A percentile compares a stretch with the other conserved stretches of the same genome.
phyloP scores from a whole-genome alignment of 139 green algal genomes.

The Coccomyxa sp. region DNA sequence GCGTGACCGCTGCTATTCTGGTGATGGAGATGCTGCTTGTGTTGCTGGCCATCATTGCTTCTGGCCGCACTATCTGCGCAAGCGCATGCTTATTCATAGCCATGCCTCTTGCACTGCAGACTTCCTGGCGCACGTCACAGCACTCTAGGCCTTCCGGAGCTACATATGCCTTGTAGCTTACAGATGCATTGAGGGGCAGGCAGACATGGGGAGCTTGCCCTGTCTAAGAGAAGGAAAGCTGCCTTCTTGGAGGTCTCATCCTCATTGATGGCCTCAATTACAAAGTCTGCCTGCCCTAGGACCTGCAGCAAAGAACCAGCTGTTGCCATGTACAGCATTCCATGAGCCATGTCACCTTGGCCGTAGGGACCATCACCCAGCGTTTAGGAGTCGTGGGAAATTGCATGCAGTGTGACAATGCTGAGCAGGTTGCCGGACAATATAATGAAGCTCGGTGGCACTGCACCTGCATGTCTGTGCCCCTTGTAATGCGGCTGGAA shows the following conservation, averaged over 20 bases:
- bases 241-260: slow-evolving; percentile 71
- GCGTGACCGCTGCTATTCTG: slow-evolving; percentile 77
- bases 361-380: neutral
- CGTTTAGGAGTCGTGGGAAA: neutral
- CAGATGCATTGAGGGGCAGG: too few species aligned
- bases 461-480: neutral
- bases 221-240: slow-evolving; percentile 28
- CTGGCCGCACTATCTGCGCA: slow-evolving; percentile 39
- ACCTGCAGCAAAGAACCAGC: slow-evolving; percentile 17
- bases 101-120: too few species aligned
- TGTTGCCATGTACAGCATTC: too few species aligned
- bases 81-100: too few species aligned
- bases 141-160: too few species aligned
- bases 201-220: too few species aligned
- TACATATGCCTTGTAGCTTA: too few species aligned
- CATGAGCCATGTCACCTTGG: neutral
- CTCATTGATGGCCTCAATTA: slow-evolving; percentile 86
- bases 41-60: slow-evolving; percentile 86
- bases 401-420: neutral
- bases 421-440: neutral
- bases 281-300: slow-evolving; percentile 62
- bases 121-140: too few species aligned
- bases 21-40: slow-evolving; percentile 93
- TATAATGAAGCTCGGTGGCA: neutral
- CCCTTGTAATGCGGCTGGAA: neutral